A percentile compares a stretch with the other conserved stretches of the same genome.
These are phyloP conservation scores for Macrocybe gigantea DNA, from an alignment of 768 basidiomycete genomes.

Conservation along the genomic window DNA sequence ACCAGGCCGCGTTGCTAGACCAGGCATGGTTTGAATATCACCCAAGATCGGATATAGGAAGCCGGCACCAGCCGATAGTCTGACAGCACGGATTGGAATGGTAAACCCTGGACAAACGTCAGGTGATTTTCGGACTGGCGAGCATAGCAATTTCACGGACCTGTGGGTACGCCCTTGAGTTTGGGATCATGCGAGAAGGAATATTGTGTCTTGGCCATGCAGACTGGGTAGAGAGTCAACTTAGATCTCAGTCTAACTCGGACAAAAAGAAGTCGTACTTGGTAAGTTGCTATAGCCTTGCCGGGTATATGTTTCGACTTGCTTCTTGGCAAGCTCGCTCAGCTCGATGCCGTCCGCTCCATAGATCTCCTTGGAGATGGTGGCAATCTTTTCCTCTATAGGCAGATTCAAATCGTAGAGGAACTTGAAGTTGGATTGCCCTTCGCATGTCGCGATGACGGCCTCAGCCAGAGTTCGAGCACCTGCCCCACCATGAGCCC, in stretches of 20 bases:
- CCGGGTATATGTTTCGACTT: slow-evolving; percentile 85
- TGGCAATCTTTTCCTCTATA: slow-evolving; percentile 83
- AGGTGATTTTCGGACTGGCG: neutral
- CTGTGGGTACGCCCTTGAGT: slow-evolving; percentile 84
- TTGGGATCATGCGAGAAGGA: slow-evolving; percentile 95
- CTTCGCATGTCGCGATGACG: slow-evolving; percentile 82
- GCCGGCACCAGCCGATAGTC: slow-evolving; percentile 88
- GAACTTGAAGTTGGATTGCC: slow-evolving; percentile 83
- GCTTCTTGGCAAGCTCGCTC: slow-evolving; percentile 77
- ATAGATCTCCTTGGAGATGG: slow-evolving; percentile 88
- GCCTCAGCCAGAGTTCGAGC: slow-evolving; percentile 88
- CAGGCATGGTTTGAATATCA: slow-evolving; percentile 99
- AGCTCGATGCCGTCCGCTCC: slow-evolving; percentile 88
- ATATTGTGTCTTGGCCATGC: slow-evolving; percentile 97
- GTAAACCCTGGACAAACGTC: slow-evolving; percentile 62
- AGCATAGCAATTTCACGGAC: slow-evolving; percentile 24
- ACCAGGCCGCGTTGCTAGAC: slow-evolving; percentile 88
- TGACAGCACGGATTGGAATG: slow-evolving; percentile 83
- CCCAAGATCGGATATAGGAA: slow-evolving; percentile 95
- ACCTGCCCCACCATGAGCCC: slow-evolving; percentile 93
- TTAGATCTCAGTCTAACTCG: neutral
- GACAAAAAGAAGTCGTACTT: slow-evolving; percentile 41
- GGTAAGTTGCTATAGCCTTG: slow-evolving; percentile 81
- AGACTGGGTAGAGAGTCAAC: slow-evolving; percentile 45
- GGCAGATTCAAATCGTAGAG: slow-evolving; percentile 82